A percentile compares a stretch with the other conserved stretches of the same genome.
Conservation (phyloP, 148 eudicot genomes). For the Fagopyrum tataricum region DNA sequence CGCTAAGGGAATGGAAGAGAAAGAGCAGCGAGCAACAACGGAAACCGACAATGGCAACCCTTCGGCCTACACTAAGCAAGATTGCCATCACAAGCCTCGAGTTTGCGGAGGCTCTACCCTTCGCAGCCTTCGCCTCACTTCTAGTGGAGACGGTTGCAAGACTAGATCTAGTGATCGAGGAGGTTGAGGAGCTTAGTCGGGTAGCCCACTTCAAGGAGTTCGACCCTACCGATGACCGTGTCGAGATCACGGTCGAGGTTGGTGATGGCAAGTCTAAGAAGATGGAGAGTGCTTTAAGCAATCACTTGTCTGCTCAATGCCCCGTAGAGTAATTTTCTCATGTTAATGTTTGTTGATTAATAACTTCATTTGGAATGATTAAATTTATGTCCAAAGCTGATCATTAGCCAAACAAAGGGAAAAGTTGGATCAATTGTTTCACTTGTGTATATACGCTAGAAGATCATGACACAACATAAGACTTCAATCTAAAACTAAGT, state of each 20-base stretch:
- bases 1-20: slow-evolving; percentile 45
- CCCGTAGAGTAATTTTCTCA: slow-evolving; percentile 11
- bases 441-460: too few relatives aligned
- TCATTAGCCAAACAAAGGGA: background rate
- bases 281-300: slow-evolving; percentile 22
- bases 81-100: slow-evolving; percentile 62
- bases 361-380: background rate
- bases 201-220: slow-evolving; percentile 63
- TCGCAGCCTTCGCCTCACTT: slow-evolving; percentile 88
- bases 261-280: slow-evolving; percentile 11
- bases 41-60: slow-evolving; percentile 19
- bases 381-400: background rate
- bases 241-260: slow-evolving; percentile 15
- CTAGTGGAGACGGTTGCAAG: slow-evolving; percentile 85
- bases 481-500: too few relatives aligned
- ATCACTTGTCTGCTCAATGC: slow-evolving; percentile 57
- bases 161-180: slow-evolving; percentile 76
- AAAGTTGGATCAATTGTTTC: too few relatives aligned
- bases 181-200: slow-evolving; percentile 82
- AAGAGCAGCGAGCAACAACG: slow-evolving; percentile 20
- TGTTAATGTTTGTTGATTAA: background rate
- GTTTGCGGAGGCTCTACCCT: slow-evolving; percentile 96
- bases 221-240: slow-evolving; percentile 11
- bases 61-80: slow-evolving; percentile 69
- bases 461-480: too few relatives aligned